Evolutionary conservation across 1,139 yeast species (phyloP).

Genomic region (Petasospora rhodanensis): DNA sequence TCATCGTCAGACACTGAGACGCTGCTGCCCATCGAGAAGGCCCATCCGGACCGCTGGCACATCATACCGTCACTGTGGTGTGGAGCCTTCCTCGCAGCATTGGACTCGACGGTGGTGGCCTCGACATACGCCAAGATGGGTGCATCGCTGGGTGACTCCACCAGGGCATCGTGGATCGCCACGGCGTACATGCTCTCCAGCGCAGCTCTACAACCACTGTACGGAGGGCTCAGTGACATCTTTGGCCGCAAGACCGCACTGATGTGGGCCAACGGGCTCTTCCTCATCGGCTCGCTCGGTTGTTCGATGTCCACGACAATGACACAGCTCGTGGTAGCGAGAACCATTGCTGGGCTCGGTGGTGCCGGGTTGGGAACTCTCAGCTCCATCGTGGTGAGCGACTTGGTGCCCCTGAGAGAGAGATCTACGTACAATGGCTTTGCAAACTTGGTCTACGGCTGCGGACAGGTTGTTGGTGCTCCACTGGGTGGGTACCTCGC

Average conservation of each 20-base stretch:
- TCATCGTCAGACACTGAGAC: not conserved
- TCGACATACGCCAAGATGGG: slow-evolving; percentile 54
- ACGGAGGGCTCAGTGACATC: slow-evolving; percentile 75
- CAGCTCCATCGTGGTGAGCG: slow-evolving; percentile 47
- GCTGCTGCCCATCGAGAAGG: slow-evolving; percentile 1
- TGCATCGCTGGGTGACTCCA: slow-evolving; percentile 47
- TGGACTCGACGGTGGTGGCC: slow-evolving; percentile 55
- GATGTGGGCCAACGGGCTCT: slow-evolving; percentile 40
- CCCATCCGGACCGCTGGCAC: slow-evolving; percentile 6
- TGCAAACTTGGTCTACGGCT: slow-evolving; percentile 54
- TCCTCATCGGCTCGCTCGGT: slow-evolving; percentile 46
- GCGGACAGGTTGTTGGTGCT: slow-evolving; percentile 65
- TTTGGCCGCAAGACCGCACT: slow-evolving; percentile 64
- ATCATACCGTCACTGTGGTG: slow-evolving; percentile 8
- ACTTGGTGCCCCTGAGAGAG: slow-evolving; percentile 48
- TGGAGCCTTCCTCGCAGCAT: slow-evolving; percentile 46
- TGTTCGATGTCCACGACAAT: slow-evolving; percentile 42
- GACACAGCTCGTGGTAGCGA: slow-evolving; percentile 46
- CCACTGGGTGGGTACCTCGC: slow-evolving; percentile 64
- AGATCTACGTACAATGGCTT: slow-evolving; percentile 56
- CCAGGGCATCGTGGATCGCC: slow-evolving; percentile 54
- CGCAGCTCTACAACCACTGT: slow-evolving; percentile 66
- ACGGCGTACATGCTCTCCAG: slow-evolving; percentile 52
- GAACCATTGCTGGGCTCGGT: slow-evolving; percentile 53
- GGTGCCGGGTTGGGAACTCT: slow-evolving; percentile 58